Evolutionary conservation across 768 basidiomycete species (phyloP).

Genomic region (Tricholoma matsutake): DNA sequence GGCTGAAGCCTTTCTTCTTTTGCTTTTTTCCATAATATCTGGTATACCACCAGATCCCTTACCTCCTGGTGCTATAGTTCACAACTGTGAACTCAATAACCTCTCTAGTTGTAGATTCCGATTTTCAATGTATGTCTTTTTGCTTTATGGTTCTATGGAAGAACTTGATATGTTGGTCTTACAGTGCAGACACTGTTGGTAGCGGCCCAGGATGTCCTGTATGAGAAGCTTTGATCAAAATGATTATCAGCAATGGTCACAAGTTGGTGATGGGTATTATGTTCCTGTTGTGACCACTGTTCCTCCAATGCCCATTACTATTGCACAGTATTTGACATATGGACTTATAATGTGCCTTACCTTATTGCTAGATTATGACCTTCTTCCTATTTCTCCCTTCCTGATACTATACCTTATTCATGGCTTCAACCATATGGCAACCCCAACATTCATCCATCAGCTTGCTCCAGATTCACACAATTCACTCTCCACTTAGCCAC

Average conservation of each 20-base stretch:
- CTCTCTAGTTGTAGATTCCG: not conserved
- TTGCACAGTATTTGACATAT: not conserved
- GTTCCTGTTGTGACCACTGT: not conserved
- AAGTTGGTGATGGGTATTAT: not conserved
- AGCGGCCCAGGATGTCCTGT: not conserved
- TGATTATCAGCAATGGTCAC: not conserved
- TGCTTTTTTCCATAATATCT: not conserved
- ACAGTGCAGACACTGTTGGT: not conserved
- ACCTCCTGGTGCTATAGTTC: not conserved
- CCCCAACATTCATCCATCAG: not conserved
- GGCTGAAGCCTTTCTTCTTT: not conserved
- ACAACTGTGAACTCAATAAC: not conserved
- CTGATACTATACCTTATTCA: not conserved
- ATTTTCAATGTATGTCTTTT: not conserved
- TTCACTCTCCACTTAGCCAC: not conserved
- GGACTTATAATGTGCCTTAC: not conserved
- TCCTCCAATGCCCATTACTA: not conserved
- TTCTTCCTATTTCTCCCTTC: not conserved
- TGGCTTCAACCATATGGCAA: not conserved
- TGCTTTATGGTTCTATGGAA: not conserved
- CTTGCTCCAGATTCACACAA: not conserved
- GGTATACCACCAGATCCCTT: not conserved
- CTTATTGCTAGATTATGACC: not conserved
- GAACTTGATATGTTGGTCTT: not conserved
- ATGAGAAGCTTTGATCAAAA: not conserved